Evolutionary conservation across 2,329 filamentous ascomycete genomes (phyloP).

Genomic region (Colletotrichum zoysiae): DNA sequence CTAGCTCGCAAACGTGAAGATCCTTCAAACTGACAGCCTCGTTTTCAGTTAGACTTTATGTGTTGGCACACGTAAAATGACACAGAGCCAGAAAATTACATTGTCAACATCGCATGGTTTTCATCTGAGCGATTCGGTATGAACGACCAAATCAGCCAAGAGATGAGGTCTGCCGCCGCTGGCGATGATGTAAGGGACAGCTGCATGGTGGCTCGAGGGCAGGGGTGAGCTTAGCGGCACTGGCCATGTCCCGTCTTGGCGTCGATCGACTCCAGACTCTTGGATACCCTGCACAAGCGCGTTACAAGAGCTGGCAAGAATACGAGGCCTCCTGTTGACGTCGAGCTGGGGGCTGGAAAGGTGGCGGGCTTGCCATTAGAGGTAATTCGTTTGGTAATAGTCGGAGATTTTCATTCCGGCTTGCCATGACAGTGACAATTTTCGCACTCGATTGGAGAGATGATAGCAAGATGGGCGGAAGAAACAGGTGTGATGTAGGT

Average conservation of each 20-base stretch:
- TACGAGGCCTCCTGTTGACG: constrained; percentile 14
- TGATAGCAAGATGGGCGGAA: background rate
- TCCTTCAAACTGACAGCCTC: constrained; percentile 3
- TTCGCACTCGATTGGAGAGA: background rate
- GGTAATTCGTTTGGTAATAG: background rate
- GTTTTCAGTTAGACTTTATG: constrained; percentile 1
- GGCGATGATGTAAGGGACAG: constrained; percentile 38
- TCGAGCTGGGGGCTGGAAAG: background rate
- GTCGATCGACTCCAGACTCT: constrained; percentile 39
- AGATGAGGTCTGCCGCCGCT: constrained; percentile 30
- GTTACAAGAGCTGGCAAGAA: constrained; percentile 3
- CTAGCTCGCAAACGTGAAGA: background rate
- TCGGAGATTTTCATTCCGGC: background rate
- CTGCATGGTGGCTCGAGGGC: constrained; percentile 34
- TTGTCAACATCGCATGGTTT: background rate
- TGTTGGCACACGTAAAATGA: constrained; percentile 17
- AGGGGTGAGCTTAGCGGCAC: constrained; percentile 39
- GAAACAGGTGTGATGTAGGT: background rate
- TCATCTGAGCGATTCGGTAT: background rate
- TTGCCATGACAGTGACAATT: background rate
- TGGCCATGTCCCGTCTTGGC: constrained; percentile 38
- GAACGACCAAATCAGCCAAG: constrained; percentile 21
- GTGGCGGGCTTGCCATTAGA: background rate
- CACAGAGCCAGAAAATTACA: background rate
- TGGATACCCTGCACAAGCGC: constrained; percentile 35